phyloP scores from a whole-genome alignment of 805 yeast genomes.

The Ogataea kodamae region DNA sequence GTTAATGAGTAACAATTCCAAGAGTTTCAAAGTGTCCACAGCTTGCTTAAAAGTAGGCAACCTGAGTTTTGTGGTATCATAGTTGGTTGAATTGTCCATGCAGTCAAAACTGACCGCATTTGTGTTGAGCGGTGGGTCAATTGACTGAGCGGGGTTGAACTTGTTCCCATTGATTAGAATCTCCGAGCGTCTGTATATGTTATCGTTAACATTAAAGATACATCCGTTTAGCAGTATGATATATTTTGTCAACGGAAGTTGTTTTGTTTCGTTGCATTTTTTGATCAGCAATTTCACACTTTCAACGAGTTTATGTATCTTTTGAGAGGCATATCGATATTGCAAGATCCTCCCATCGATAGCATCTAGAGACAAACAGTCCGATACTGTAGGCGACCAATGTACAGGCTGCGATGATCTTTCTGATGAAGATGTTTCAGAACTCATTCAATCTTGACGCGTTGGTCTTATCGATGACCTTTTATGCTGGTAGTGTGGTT shows the following conservation, averaged over 20 bases:
- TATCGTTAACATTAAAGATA: slow-evolving; percentile 39
- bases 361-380: slow-evolving; percentile 39
- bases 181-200: slow-evolving; percentile 37
- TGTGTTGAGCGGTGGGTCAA: slow-evolving; percentile 37
- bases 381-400: too few species aligned
- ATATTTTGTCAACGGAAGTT: slow-evolving; percentile 35
- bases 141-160: slow-evolving; percentile 42
- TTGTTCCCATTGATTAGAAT: slow-evolving; percentile 36
- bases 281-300: slow-evolving; percentile 24
- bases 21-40: slow-evolving; percentile 25
- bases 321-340: slow-evolving; percentile 50
- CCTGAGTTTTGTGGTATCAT: slow-evolving; percentile 32
- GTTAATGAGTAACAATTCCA: slow-evolving; percentile 29
- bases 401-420: not conserved
- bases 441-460: slow-evolving; percentile 5
- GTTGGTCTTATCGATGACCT: slow-evolving; percentile 8
- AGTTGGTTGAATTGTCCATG: slow-evolving; percentile 33
- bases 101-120: slow-evolving; percentile 33
- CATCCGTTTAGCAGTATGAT: slow-evolving; percentile 38
- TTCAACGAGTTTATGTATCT: slow-evolving; percentile 40
- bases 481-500: too few species aligned
- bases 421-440: not conserved
- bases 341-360: slow-evolving; percentile 58
- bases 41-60: slow-evolving; percentile 29
- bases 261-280: slow-evolving; percentile 19